These are phyloP conservation scores for Urochloa ruziziensis DNA, from an alignment of 176 grass and related monocot genomes.

Conservation along the genomic window DNA sequence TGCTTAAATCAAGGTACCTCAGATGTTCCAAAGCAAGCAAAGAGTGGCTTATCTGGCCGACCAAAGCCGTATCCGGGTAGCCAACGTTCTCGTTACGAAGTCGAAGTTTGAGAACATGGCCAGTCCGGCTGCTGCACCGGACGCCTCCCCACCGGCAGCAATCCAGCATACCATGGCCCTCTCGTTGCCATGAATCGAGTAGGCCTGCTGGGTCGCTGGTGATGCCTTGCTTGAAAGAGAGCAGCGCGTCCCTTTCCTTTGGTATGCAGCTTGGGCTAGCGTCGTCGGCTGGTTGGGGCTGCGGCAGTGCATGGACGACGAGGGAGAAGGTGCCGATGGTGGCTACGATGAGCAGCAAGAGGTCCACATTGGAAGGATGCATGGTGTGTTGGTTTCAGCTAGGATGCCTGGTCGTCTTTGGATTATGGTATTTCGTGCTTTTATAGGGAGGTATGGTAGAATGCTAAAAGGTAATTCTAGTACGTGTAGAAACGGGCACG, in stretches of 20 bases:
- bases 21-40: background rate
- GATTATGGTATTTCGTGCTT: too few relatives aligned
- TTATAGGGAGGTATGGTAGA: too few relatives aligned
- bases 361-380: too few relatives aligned
- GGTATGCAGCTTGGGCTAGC: background rate
- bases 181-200: constrained; percentile 7
- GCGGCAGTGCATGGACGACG: too few relatives aligned
- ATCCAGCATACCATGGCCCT: too few relatives aligned
- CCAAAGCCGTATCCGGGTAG: background rate
- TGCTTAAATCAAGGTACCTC: background rate
- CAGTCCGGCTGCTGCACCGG: constrained; percentile 6
- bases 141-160: constrained; percentile 31
- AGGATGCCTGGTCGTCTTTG: too few relatives aligned
- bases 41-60: constrained; percentile 15
- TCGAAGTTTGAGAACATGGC: background rate
- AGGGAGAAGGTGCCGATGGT: too few relatives aligned
- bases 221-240: constrained; percentile 37
- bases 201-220: rapidly evolving
- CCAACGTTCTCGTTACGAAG: background rate
- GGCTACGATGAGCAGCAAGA: too few relatives aligned
- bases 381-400: too few relatives aligned
- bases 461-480: too few relatives aligned
- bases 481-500: too few relatives aligned
- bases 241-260: constrained; percentile 23
- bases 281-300: too few relatives aligned